Base-by-base conservation (phyloP, 208 protist genomes). In the Crithidia sp. region DNA sequence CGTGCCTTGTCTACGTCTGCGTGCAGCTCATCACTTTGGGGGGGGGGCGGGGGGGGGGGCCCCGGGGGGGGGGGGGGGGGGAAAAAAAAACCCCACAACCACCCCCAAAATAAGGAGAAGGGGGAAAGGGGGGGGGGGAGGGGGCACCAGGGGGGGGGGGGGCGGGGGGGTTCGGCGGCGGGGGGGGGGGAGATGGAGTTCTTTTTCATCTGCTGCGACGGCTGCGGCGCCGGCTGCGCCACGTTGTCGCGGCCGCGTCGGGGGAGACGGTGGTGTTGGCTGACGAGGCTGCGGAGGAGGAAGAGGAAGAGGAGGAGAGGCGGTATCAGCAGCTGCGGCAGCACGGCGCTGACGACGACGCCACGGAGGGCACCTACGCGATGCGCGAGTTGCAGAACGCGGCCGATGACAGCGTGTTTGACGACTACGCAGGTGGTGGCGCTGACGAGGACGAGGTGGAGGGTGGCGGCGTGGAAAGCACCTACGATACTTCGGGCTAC, bases 1-100 rank as follows among this genome's bases (percentile, higher is more conserved):
- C 83, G 4, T 92, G 87, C 67, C 83, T 97, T 44, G 59, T 94
- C 10, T 97, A 97, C 83, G 88, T 84, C n/a, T 94, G 87, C 68
- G 70, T 86, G 37, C 90, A 97, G 81, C 82, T 97, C 55, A 69
- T 94, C 39, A 85, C 73, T 12, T 89, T 89, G 14, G 87, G 95
- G 49, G 49, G 64, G 76, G 43, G 71, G 77, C n/a, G 90, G 93
- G 36, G 83, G 82, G 8, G 66, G 75, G 7, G 87, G 87, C 3
- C 52, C n/a, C n/a, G 77, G 39, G 68, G 84, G 28, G 85, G 93
- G 41, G 95, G 77, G 39, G 68, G 84, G 28, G 85, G 93, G 41
- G 95, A 95, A n/a, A n/a, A n/a, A n/a, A n/a, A n/a, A n/a, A n/a
- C n/a, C n/a, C n/a, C n/a, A n/a, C n/a, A n/a, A n/a, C n/a, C n/a